These are phyloP conservation scores for Coemansia biformis DNA, from an alignment of 192 early-diverging fungal species.

Conservation along the genomic window DNA sequence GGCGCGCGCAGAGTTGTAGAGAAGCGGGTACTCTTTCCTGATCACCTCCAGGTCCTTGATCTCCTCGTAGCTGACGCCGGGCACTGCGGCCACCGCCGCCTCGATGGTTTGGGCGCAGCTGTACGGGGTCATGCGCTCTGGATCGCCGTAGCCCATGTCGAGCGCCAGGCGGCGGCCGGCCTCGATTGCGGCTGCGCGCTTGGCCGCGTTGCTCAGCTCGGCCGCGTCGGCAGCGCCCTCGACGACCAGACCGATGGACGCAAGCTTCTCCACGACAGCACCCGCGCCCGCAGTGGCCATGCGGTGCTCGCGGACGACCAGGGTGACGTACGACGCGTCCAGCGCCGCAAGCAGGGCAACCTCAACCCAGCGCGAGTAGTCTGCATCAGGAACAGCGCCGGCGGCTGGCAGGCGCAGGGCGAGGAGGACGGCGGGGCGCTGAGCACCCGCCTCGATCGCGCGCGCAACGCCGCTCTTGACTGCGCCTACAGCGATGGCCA, in stretches of 20 bases:
- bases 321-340: conserved; percentile 67
- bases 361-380: conserved; percentile 67
- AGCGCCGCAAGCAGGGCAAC: conserved; percentile 69
- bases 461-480: conserved; percentile 62
- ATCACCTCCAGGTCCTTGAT: conserved; percentile 64
- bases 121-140: conserved; percentile 83
- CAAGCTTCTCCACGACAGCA: conserved; percentile 48
- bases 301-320: conserved; percentile 74
- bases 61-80: conserved; percentile 57
- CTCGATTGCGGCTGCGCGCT: conserved; percentile 65
- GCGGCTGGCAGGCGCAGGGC: conserved; percentile 47
- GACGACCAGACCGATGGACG: conserved; percentile 58
- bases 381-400: conserved; percentile 34
- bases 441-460: conserved; percentile 61
- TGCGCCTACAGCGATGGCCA: no score
- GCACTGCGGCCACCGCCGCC: conserved; percentile 54
- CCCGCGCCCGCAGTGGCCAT: conserved; percentile 36
- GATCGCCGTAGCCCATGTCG: conserved; percentile 80
- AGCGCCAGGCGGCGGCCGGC: conserved; percentile 63
- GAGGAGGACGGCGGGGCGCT: conserved; percentile 57
- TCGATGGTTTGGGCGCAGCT: conserved; percentile 64
- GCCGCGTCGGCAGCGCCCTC: conserved; percentile 14
- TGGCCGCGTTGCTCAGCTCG: conserved; percentile 34
- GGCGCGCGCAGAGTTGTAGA: conserved; percentile 71
- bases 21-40: conserved; percentile 75